Percentiles rank a stretch among this genome's conserved stretches.
These are phyloP conservation scores for Colletotrichum horii DNA, from an alignment of 2,329 filamentous ascomycete species.

Conservation along the genomic window DNA sequence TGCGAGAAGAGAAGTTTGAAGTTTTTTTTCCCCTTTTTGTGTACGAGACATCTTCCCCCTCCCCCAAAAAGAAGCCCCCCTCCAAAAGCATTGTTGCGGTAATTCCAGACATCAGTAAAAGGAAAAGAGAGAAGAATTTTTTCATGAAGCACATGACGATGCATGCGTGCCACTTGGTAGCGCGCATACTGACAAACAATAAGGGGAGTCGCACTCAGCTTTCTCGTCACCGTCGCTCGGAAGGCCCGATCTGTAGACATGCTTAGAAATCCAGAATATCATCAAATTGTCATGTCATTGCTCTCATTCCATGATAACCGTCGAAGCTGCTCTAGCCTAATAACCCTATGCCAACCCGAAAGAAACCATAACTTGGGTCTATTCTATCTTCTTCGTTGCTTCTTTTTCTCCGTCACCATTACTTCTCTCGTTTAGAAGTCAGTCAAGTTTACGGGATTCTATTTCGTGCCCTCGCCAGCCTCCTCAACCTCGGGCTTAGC, in stretches of 20 bases:
- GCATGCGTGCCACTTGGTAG: background rate
- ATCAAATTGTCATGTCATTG: conserved; percentile 20
- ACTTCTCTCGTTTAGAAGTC: background rate
- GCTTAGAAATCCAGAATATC: background rate
- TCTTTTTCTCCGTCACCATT: background rate
- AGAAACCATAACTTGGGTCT: conserved; percentile 22
- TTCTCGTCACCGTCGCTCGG: background rate
- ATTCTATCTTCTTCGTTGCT: conserved; percentile 22
- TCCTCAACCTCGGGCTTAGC: conserved; percentile 60
- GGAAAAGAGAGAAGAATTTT: background rate
- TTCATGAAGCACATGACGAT: background rate
- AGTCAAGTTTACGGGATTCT: conserved; percentile 8
- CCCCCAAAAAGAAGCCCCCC: background rate
- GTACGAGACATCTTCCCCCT: background rate
- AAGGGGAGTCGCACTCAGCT: background rate
- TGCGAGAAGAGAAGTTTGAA: conserved; percentile 8
- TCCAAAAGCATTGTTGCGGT: background rate
- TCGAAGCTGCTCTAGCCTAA: conserved; percentile 22
- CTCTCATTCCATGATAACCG: conserved; percentile 20
- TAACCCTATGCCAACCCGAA: conserved; percentile 22
- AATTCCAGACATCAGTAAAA: background rate
- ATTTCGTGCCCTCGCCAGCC: conserved; percentile 34
- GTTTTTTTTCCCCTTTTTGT: background rate
- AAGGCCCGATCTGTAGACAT: background rate
- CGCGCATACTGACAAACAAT: background rate